Percentiles rank a stretch among this genome's conserved stretches.
phyloP scores from a whole-genome alignment of 345 rosid genomes.

The Barbarea vulgaris region DNA sequence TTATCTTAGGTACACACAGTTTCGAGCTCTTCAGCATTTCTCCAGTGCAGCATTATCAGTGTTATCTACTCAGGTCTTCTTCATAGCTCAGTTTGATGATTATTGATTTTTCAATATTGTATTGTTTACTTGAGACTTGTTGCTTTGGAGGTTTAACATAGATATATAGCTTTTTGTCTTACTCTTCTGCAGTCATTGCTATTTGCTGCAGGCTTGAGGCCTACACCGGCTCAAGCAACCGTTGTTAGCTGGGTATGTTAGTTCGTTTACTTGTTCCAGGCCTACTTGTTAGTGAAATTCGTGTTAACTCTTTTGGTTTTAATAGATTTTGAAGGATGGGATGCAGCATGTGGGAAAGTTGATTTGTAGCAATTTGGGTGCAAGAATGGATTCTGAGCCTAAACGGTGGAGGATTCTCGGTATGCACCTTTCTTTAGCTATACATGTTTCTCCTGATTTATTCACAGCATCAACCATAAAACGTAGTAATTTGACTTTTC shows the following conservation, averaged over 20 bases:
- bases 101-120: not conserved
- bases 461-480: constrained; percentile 20
- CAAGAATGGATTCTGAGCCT: constrained; percentile 98
- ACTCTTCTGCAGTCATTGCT: constrained; percentile 83
- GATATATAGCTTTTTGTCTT: constrained; percentile 40
- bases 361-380: constrained; percentile 90
- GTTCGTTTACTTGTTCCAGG: not conserved
- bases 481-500: constrained; percentile 26
- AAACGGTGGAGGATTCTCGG: constrained; percentile 92
- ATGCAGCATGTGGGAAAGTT: constrained; percentile 97
- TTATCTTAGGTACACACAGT: constrained; percentile 86
- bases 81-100: constrained; percentile 8
- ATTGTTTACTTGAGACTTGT: not conserved
- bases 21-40: constrained; percentile 86
- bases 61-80: constrained; percentile 88
- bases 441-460: constrained; percentile 58
- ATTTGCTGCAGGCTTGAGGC: constrained; percentile 97
- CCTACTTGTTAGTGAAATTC: not conserved
- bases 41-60: constrained; percentile 86
- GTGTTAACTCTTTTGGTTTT: constrained; percentile 27
- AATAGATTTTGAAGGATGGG: constrained; percentile 87
- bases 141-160: constrained; percentile 14
- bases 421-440: constrained; percentile 34
- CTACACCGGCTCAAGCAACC: constrained; percentile 95
- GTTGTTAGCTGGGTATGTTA: constrained; percentile 89